Evolutionary conservation across 768 basidiomycete genomes (phyloP).

Genomic region (Macrolepiota fuliginosa): DNA sequence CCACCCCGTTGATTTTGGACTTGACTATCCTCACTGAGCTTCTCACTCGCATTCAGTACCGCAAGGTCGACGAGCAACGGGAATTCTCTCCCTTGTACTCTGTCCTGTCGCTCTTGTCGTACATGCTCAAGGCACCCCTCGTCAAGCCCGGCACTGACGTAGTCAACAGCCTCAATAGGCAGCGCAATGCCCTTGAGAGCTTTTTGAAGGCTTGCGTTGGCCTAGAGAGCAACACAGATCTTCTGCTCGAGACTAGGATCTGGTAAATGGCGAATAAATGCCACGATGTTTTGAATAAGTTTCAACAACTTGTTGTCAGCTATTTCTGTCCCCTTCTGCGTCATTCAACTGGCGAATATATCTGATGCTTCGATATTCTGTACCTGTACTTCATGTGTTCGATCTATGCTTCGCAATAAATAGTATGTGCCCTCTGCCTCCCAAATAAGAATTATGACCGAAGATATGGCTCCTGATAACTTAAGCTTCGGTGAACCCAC

Average conservation of each 20-base stretch:
- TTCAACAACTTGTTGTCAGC: background rate
- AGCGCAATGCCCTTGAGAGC: slow-evolving; percentile 89
- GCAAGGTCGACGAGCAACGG: slow-evolving; percentile 44
- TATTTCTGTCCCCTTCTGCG: background rate
- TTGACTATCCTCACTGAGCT: slow-evolving; percentile 91
- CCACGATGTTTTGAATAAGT: background rate
- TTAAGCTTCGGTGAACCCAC: background rate
- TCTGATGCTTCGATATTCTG: background rate
- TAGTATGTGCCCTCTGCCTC: too few species aligned
- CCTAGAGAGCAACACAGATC: slow-evolving; percentile 75
- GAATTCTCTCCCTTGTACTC: slow-evolving; percentile 87
- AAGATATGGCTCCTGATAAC: background rate
- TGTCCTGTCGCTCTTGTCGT: slow-evolving; percentile 88
- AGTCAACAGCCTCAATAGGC: slow-evolving; percentile 92
- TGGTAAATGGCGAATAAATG: slow-evolving; percentile 54
- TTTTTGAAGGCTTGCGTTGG: slow-evolving; percentile 96
- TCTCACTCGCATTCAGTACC: slow-evolving; percentile 90
- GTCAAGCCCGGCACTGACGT: slow-evolving; percentile 94
- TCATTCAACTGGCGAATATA: background rate
- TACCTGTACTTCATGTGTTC: background rate
- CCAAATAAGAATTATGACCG: too few species aligned
- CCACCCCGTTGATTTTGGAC: slow-evolving; percentile 95
- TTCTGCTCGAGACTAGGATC: slow-evolving; percentile 83
- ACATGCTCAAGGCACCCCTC: slow-evolving; percentile 98
- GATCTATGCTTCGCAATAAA: background rate